Evolutionary conservation across 768 basidiomycete species (phyloP).

Genomic region (Rhizopogon rudus): DNA sequence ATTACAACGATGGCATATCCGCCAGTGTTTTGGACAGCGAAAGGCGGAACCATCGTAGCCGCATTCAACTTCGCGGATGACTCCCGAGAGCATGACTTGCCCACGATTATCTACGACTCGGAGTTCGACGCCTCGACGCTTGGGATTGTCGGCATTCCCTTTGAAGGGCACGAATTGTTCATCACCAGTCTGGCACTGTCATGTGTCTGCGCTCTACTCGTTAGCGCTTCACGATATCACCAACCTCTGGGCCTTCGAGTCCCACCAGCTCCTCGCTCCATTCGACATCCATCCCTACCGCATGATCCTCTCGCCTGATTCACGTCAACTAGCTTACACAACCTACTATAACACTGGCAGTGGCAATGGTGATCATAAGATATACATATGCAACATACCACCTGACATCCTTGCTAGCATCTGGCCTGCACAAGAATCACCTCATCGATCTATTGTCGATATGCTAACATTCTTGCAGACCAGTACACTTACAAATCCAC

Average conservation of each 20-base stretch:
- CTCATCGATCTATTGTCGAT: too few relatives aligned
- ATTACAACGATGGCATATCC: not conserved
- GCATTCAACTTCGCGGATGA: not conserved
- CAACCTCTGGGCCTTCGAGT: not conserved
- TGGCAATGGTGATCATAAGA: not conserved
- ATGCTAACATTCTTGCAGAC: not conserved
- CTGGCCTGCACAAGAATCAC: not conserved
- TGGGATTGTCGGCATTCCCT: too few relatives aligned
- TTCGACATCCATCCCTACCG: not conserved
- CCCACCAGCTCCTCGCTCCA: not conserved
- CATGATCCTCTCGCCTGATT: not conserved
- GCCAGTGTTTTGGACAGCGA: not conserved
- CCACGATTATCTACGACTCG: too few relatives aligned
- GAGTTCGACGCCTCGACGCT: too few relatives aligned
- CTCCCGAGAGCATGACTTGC: too few relatives aligned
- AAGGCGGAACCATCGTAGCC: not conserved
- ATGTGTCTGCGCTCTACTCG: too few relatives aligned
- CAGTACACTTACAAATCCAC: not conserved
- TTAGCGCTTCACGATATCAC: too few relatives aligned
- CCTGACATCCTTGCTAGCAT: not conserved
- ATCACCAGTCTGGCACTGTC: too few relatives aligned
- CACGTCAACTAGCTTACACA: not conserved
- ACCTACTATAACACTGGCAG: not conserved
- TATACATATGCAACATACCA: not conserved
- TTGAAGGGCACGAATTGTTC: not conserved